These are phyloP conservation scores for Scenedesmus sp. DNA, from an alignment of 163 green algal genomes.

Conservation along the genomic window DNA sequence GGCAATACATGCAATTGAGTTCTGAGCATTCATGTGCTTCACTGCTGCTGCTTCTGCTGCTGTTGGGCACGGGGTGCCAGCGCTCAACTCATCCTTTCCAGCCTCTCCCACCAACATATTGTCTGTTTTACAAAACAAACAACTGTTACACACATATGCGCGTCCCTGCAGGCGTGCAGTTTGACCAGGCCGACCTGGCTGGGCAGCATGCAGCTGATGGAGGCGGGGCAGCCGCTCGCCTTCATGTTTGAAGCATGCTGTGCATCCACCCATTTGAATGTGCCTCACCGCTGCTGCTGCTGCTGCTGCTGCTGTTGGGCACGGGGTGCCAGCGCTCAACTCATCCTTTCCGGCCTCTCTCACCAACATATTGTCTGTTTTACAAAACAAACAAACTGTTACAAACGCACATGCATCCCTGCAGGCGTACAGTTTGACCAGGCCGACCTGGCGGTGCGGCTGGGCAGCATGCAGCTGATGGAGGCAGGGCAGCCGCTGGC, in stretches of 20 bases:
- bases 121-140: not conserved
- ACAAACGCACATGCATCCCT: not conserved
- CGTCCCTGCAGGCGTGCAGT: conserved; percentile 84
- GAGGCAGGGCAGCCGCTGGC: conserved; percentile 92
- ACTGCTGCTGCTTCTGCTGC: not conserved
- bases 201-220: conserved; percentile 92
- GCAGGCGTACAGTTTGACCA: conserved; percentile 93
- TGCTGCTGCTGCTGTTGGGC: conserved; percentile 56
- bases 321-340: conserved; percentile 71
- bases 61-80: conserved; percentile 78
- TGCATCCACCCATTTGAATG: too few species aligned
- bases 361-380: not conserved
- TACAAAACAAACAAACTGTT: too few species aligned
- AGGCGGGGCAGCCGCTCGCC: conserved; percentile 92
- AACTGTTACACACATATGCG: too few species aligned
- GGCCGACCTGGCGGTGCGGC: conserved; percentile 83
- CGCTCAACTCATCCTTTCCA: not conserved
- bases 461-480: conserved; percentile 94
- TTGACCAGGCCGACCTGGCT: conserved; percentile 90
- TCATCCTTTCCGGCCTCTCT: not conserved
- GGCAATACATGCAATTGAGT: not conserved
- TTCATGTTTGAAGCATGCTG: conserved; percentile 64
- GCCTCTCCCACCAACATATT: not conserved
- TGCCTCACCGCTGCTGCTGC: not conserved
- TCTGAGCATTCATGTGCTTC: not conserved